phyloP scores from a whole-genome alignment of 768 basidiomycete genomes.

The Suillus subaureus region DNA sequence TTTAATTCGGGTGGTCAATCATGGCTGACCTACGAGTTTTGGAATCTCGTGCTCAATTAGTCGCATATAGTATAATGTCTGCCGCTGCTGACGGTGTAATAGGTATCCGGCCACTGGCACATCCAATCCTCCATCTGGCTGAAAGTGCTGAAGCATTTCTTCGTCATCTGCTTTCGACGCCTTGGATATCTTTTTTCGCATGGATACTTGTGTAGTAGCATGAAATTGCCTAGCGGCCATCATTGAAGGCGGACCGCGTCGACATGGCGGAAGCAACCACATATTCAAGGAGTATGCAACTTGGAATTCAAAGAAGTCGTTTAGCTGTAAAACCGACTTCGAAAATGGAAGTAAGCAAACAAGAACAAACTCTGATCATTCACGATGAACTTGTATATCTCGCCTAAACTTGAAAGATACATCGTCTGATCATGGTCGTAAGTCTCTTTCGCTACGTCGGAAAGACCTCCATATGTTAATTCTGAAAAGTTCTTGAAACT shows the following conservation, averaged over 20 bases:
- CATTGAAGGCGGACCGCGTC: conserved; percentile 12
- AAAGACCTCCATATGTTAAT: conserved; percentile 4
- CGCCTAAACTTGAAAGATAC: not conserved
- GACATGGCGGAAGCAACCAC: conserved; percentile 24
- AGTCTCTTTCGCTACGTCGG: conserved; percentile 26
- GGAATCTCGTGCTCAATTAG: conserved; percentile 90
- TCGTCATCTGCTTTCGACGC: conserved; percentile 44
- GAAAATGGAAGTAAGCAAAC: conserved; percentile 22
- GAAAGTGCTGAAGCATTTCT: conserved; percentile 40
- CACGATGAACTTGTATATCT: not conserved
- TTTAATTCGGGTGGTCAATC: not conserved
- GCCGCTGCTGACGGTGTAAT: conserved; percentile 71
- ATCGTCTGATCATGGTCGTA: conserved; percentile 51
- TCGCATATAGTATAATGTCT: conserved; percentile 75
- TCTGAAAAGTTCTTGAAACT: conserved; percentile 53
- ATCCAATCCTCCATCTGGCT: conserved; percentile 49
- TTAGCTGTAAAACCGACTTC: not conserved
- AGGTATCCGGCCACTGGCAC: conserved; percentile 71
- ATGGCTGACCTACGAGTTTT: conserved; percentile 73
- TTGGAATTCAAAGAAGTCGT: not conserved
- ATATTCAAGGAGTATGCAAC: conserved; percentile 19
- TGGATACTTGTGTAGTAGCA: conserved; percentile 21
- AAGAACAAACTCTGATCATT: conserved; percentile 22
- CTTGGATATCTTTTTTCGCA: conserved; percentile 22
- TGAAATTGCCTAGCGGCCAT: conserved; percentile 25